Percentiles rank a stretch among this genome's conserved stretches.
Conservation (phyloP, 2,329 filamentous ascomycete species). For the Pseudogymnoascus sp. region DNA sequence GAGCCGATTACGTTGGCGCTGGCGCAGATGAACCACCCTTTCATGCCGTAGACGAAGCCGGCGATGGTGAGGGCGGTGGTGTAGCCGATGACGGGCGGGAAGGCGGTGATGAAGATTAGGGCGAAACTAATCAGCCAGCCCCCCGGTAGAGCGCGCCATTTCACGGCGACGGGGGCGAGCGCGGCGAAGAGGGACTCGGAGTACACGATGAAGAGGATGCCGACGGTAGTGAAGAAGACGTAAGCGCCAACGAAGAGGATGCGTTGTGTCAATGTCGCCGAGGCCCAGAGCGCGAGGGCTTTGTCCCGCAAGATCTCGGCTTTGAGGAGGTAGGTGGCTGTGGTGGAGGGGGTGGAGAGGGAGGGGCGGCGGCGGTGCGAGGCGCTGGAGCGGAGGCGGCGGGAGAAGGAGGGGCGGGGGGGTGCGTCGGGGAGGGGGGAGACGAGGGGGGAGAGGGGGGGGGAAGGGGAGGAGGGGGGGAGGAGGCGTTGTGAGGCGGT, state of each 20-base stretch:
- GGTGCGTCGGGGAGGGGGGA: slow-evolving; percentile 24
- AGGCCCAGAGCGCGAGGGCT: slow-evolving; percentile 41
- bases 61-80: slow-evolving; percentile 57
- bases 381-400: slow-evolving; percentile 34
- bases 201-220: slow-evolving; percentile 65
- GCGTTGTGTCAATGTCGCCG: slow-evolving; percentile 53
- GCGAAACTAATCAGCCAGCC: slow-evolving; percentile 63
- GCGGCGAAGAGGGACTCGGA: slow-evolving; percentile 70
- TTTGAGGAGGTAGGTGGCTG: slow-evolving; percentile 35
- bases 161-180: slow-evolving; percentile 62
- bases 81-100: slow-evolving; percentile 65
- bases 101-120: slow-evolving; percentile 56
- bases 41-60: slow-evolving; percentile 64
- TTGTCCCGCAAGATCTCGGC: slow-evolving; percentile 45
- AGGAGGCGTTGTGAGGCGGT: slow-evolving; percentile 42
- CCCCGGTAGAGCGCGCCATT: slow-evolving; percentile 64
- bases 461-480: slow-evolving; percentile 33
- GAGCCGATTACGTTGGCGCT: slow-evolving; percentile 71
- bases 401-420: slow-evolving; percentile 30
- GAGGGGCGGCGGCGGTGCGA: slow-evolving; percentile 33
- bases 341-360: slow-evolving; percentile 20
- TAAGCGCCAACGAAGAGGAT: slow-evolving; percentile 44
- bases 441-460: slow-evolving; percentile 35
- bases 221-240: slow-evolving; percentile 39
- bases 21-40: slow-evolving; percentile 64